Evolutionary conservation across 768 basidiomycete species (phyloP).

Genomic region (Clitopilus passeckerianus): DNA sequence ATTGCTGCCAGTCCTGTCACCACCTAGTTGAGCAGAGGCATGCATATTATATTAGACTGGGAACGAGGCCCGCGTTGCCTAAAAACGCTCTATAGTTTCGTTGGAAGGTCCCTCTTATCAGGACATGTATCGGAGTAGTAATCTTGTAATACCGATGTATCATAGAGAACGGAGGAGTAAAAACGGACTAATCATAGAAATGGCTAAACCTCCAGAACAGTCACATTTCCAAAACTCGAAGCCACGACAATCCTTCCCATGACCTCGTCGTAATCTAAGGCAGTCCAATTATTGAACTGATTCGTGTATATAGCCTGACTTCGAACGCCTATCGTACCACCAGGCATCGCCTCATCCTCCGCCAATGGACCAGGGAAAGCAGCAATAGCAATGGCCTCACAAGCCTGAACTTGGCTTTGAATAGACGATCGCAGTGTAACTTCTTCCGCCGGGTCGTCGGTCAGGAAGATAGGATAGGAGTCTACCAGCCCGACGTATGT

Average conservation of each 20-base stretch:
- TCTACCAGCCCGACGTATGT: conserved; percentile 31
- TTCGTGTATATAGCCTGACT: conserved; percentile 26
- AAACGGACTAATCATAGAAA: not conserved
- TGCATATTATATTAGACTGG: not conserved
- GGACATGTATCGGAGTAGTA: too few relatives aligned
- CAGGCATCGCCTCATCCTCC: not conserved
- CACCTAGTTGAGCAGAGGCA: not conserved
- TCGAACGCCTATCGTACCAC: not conserved
- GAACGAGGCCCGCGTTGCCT: too few relatives aligned
- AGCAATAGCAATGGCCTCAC: conserved; percentile 31
- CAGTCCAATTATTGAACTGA: conserved; percentile 41
- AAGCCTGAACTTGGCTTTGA: conserved; percentile 21
- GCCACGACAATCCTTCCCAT: conserved; percentile 49
- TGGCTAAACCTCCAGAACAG: conserved; percentile 29
- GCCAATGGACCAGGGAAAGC: conserved; percentile 46
- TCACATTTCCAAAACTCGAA: conserved; percentile 41
- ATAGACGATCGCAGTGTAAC: conserved; percentile 11
- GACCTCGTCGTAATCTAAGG: conserved; percentile 59
- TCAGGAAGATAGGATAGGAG: conserved; percentile 13
- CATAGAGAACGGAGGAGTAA: not conserved
- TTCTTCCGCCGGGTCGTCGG: conserved; percentile 1
- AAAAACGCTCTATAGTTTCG: too few relatives aligned
- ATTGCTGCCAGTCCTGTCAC: not conserved
- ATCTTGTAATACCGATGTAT: too few relatives aligned
- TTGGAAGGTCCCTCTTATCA: too few relatives aligned